Conservation (phyloP, 2,329 filamentous ascomycete genomes). For the Fusarium buxicola region DNA sequence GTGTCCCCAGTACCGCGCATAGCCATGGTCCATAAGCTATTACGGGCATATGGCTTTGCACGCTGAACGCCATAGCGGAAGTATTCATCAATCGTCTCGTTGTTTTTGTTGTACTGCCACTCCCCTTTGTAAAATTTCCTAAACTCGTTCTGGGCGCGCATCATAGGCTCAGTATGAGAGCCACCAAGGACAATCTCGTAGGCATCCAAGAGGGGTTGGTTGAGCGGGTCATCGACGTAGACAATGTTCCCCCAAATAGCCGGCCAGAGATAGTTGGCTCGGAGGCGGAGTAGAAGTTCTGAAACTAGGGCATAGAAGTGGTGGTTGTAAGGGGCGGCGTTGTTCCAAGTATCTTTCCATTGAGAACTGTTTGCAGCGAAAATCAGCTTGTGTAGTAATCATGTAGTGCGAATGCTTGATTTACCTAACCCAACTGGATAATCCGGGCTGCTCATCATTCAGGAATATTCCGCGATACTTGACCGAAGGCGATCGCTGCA, state of each 20-base stretch:
- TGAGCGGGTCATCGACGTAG: constrained; percentile 75
- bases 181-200: constrained; percentile 79
- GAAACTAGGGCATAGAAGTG: constrained; percentile 77
- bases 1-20: constrained; percentile 80
- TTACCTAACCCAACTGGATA: constrained; percentile 63
- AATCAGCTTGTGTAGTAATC: neutral
- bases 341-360: constrained; percentile 52
- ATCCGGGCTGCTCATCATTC: constrained; percentile 61
- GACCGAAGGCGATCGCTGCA: constrained; percentile 62
- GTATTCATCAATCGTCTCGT: constrained; percentile 74
- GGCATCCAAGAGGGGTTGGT: constrained; percentile 77
- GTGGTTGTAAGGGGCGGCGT: constrained; percentile 68
- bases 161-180: constrained; percentile 80
- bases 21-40: constrained; percentile 72
- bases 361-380: constrained; percentile 47
- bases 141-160: constrained; percentile 69
- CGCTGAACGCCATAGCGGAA: constrained; percentile 75
- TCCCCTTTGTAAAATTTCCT: constrained; percentile 65
- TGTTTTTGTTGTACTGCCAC: constrained; percentile 79
- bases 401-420: accelerated
- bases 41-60: constrained; percentile 73
- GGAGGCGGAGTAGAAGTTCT: constrained; percentile 75
- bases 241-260: constrained; percentile 79
- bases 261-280: constrained; percentile 82
- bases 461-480: constrained; percentile 72